Evolutionary conservation across 495 filamentous ascomycete genomes (phyloP).

Genomic region (Hypoxylon trugodes): DNA sequence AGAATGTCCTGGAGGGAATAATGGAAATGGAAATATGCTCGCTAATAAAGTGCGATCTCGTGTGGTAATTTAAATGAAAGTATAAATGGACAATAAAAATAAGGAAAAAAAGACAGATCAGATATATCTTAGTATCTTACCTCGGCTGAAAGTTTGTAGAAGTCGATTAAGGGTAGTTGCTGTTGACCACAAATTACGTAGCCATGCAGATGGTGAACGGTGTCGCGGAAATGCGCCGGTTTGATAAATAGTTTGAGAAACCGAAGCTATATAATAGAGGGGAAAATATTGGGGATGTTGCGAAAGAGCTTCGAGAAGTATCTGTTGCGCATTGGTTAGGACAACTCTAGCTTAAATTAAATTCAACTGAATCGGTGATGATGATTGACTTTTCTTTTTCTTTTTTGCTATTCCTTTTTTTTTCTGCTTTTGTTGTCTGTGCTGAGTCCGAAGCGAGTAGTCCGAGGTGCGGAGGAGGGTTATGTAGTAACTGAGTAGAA

Average conservation of each 20-base stretch:
- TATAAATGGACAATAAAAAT: conserved; percentile 12
- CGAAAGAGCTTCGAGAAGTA: conserved; percentile 26
- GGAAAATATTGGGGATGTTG: conserved; percentile 6
- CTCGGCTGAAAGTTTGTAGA: conserved; percentile 29
- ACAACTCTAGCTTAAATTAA: neutral
- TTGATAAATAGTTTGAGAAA: conserved; percentile 17
- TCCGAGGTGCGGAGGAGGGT: conserved; percentile 36
- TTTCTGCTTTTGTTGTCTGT: conserved; percentile 30
- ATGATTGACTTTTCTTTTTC: conserved; percentile 23
- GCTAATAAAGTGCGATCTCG: neutral
- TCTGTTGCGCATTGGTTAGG: conserved; percentile 43
- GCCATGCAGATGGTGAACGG: conserved; percentile 44
- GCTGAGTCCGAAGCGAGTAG: conserved; percentile 27
- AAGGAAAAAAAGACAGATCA: no score
- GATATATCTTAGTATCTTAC: no score
- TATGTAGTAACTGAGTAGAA: conserved; percentile 18
- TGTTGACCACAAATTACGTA: conserved; percentile 45
- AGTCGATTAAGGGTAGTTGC: conserved; percentile 17
- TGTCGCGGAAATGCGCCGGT: conserved; percentile 34
- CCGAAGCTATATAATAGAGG: conserved; percentile 36
- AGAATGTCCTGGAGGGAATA: neutral
- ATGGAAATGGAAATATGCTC: neutral
- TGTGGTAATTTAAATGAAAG: conserved; percentile 26
- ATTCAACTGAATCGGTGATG: conserved; percentile 4
- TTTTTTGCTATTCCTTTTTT: conserved; percentile 22